Percentiles rank a stretch among this genome's conserved stretches.
Conservation (phyloP, 1,139 yeast genomes). For the Blastobotrys serpentis region DNA sequence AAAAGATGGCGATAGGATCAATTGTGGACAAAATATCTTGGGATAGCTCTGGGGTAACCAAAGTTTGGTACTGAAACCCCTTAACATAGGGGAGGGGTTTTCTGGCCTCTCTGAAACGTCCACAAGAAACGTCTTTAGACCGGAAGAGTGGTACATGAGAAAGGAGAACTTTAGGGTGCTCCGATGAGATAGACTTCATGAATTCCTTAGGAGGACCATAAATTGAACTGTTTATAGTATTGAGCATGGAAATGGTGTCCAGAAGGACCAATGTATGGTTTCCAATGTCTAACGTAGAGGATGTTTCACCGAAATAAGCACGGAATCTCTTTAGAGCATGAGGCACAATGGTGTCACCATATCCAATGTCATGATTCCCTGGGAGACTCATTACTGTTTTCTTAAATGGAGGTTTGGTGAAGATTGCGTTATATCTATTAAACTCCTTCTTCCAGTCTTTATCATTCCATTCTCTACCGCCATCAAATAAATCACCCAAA, state of each 20-base stretch:
- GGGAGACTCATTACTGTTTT: slow-evolving; percentile 60
- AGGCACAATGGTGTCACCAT: slow-evolving; percentile 63
- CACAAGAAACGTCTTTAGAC: slow-evolving; percentile 58
- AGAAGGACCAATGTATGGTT: slow-evolving; percentile 75
- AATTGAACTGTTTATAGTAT: slow-evolving; percentile 45
- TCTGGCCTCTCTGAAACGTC: slow-evolving; percentile 64
- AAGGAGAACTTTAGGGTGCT: slow-evolving; percentile 62
- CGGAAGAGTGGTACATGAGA: slow-evolving; percentile 80
- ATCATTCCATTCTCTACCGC: slow-evolving; percentile 86
- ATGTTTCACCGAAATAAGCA: slow-evolving; percentile 67
- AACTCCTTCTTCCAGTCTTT: slow-evolving; percentile 72
- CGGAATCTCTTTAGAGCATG: slow-evolving; percentile 61
- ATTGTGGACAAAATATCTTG: slow-evolving; percentile 54
- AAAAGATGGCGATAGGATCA: slow-evolving; percentile 67
- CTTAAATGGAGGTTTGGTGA: slow-evolving; percentile 49
- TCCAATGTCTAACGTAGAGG: slow-evolving; percentile 59
- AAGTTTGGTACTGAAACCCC: slow-evolving; percentile 82
- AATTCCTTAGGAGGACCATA: slow-evolving; percentile 46
- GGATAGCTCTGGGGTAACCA: slow-evolving; percentile 58
- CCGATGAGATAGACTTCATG: slow-evolving; percentile 38
- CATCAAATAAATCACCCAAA: slow-evolving; percentile 90
- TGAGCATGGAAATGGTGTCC: slow-evolving; percentile 79
- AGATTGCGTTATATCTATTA: slow-evolving; percentile 62
- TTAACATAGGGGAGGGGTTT: slow-evolving; percentile 53
- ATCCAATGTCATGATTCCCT: slow-evolving; percentile 96